Percentiles rank a stretch among this genome's conserved stretches.
Evolutionary conservation across 441 rosid genomes (phyloP).

Genomic region (Raphanus hybrid): DNA sequence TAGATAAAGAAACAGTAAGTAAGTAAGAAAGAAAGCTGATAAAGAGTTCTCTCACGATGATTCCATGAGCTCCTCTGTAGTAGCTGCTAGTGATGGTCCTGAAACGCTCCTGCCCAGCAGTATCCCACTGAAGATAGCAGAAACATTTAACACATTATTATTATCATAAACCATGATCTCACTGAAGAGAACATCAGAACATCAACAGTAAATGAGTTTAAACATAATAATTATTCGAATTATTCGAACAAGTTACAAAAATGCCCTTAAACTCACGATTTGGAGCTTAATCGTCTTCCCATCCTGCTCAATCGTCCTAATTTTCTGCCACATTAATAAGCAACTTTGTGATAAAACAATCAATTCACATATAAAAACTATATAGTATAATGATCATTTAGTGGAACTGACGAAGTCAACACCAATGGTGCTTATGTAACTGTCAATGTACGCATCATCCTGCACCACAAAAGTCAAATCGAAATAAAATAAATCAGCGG

Average conservation of each 20-base stretch:
- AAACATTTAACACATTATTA: conserved; percentile 18
- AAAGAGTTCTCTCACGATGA: conserved; percentile 60
- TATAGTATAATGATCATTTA: neutral
- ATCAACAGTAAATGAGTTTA: neutral
- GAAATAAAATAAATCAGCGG: neutral
- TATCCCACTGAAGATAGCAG: conserved; percentile 72
- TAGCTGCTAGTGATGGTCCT: conserved; percentile 96
- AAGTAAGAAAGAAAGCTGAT: conserved; percentile 10
- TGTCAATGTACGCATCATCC: conserved; percentile 91
- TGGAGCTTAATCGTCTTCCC: conserved; percentile 90
- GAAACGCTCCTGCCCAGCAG: conserved; percentile 97
- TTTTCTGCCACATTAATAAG: conserved; percentile 58
- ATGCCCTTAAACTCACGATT: conserved; percentile 58
- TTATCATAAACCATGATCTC: neutral
- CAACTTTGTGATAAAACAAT: conserved; percentile 7
- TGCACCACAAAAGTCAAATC: conserved; percentile 33
- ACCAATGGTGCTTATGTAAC: conserved; percentile 88
- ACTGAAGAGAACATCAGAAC: neutral
- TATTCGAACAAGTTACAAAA: neutral
- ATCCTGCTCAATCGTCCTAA: conserved; percentile 82
- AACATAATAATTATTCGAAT: neutral
- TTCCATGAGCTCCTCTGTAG: conserved; percentile 97
- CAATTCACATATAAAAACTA: neutral
- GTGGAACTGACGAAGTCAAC: conserved; percentile 73
- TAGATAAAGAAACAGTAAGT: neutral